Base-by-base conservation (phyloP, 768 basidiomycete genomes). In the Astraeus odoratus region DNA sequence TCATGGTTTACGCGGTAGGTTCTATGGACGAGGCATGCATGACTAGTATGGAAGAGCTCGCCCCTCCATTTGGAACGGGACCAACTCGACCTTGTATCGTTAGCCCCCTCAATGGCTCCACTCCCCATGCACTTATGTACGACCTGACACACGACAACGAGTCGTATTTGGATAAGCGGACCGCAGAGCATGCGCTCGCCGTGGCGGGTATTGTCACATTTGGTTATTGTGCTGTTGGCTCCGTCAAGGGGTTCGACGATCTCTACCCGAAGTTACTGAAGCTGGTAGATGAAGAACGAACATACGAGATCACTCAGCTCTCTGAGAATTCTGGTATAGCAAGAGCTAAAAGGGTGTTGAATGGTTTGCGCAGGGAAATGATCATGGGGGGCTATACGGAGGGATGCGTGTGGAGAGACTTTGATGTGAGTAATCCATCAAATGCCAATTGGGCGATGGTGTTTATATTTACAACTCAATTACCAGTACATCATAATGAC, bases 141-240 rank as follows among this genome's bases (percentile, higher is more conserved):
- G 96, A 99, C 63, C 74, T 90, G 46, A 98, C 96, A 1, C 96
- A 99, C 66, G 96, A 99, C 67, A 99, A 99, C 59, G 92, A 98
- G 63, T 85, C 93, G 1, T 87, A 86, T 1, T 65, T 83, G 12
- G 78, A 90, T 67, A 98, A 95, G 64, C 81, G 92, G 29, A 86
- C 87, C 1, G 90, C 94, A 6, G 92, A 98, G 63, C 93, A 98
- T 63, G 86, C 92, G 0, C 77, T 99, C n/a, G 84, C 91, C 7
- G 92, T 90, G 0, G 96, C 89, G 2, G 90, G 91, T 18, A 72
- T 98, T n/a, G 86, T 87, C 15, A 79, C 94, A 0, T 98, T 98
- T 67, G 86, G 86, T 27, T 81, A 79, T 55, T 87, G 80, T 19
- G 96, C 87, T 4, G 77, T 89, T 45, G 96, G 93, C 2, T 93